These are phyloP conservation scores for Linum trigynum DNA, from an alignment of 345 rosid species.

Conservation along the genomic window DNA sequence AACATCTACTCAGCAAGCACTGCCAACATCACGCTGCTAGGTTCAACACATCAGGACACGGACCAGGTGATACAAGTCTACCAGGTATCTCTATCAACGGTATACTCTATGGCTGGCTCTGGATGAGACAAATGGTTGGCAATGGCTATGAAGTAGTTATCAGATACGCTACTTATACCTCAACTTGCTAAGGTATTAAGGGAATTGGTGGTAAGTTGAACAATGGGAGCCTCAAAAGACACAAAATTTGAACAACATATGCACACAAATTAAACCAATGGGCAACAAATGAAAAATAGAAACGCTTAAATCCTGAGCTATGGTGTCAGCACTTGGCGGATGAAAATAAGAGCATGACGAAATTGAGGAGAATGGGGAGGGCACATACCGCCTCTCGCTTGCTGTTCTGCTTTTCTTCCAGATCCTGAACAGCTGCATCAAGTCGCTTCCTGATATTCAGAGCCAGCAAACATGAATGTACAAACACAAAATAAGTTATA, in stretches of 20 bases:
- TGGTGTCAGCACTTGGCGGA: background rate
- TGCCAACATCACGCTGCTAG: too few relatives aligned
- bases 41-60: too few relatives aligned
- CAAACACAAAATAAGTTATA: background rate
- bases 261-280: background rate
- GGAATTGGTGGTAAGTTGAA: background rate
- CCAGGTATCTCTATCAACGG: background rate
- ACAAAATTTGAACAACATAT: background rate
- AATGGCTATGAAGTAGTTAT: background rate
- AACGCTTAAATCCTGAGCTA: background rate
- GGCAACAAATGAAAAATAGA: background rate
- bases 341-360: background rate
- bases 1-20: too few relatives aligned
- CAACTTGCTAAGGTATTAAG: too few relatives aligned
- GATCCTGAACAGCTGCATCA: conserved; percentile 76
- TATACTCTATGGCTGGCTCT: background rate
- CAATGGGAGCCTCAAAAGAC: background rate
- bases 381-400: conserved; percentile 71
- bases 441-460: conserved; percentile 60
- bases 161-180: background rate
- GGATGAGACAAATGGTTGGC: background rate
- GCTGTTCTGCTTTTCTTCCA: conserved; percentile 88
- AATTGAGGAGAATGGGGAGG: background rate
- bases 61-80: background rate
- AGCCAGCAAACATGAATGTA: background rate